Evolutionary conservation across 2,329 filamentous ascomycete species (phyloP).

Genomic region (Xylariaceae sp.): DNA sequence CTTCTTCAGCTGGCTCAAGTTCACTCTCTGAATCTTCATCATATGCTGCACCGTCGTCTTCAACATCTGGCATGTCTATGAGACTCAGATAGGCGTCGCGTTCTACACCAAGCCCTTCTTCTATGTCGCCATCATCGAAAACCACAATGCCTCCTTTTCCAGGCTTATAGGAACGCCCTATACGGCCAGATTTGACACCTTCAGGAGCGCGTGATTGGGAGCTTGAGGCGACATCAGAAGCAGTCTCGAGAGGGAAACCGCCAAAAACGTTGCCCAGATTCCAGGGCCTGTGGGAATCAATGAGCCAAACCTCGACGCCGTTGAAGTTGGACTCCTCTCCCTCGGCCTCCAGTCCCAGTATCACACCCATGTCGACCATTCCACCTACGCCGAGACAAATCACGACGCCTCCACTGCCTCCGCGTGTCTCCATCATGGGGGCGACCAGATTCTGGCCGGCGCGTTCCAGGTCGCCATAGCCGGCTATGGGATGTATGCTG

Average conservation of each 20-base stretch:
- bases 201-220: slow-evolving; percentile 49
- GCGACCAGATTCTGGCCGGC: slow-evolving; percentile 72
- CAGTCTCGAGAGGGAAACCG: slow-evolving; percentile 55
- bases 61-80: slow-evolving; percentile 83
- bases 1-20: slow-evolving; percentile 46
- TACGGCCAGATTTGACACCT: slow-evolving; percentile 68
- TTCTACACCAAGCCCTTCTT: slow-evolving; percentile 70
- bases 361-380: slow-evolving; percentile 76
- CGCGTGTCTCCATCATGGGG: slow-evolving; percentile 80
- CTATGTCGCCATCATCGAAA: slow-evolving; percentile 93
- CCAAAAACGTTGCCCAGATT: slow-evolving; percentile 92
- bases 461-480: slow-evolving; percentile 82
- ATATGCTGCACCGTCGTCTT: slow-evolving; percentile 63
- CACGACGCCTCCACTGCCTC: slow-evolving; percentile 82
- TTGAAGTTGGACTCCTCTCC: slow-evolving; percentile 63
- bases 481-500: slow-evolving; percentile 91
- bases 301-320: slow-evolving; percentile 91
- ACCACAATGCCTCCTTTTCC: slow-evolving; percentile 86
- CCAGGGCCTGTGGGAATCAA: slow-evolving; percentile 90
- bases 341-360: slow-evolving; percentile 68
- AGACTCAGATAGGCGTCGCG: slow-evolving; percentile 80
- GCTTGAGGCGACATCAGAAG: slow-evolving; percentile 42
- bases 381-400: slow-evolving; percentile 91
- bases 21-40: slow-evolving; percentile 54
- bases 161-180: slow-evolving; percentile 66